Evolutionary conservation across 2,329 filamentous ascomycete genomes (phyloP), one percentile per base, ranked within the genome.

Genomic region (Penicillium olsonii): DNA sequence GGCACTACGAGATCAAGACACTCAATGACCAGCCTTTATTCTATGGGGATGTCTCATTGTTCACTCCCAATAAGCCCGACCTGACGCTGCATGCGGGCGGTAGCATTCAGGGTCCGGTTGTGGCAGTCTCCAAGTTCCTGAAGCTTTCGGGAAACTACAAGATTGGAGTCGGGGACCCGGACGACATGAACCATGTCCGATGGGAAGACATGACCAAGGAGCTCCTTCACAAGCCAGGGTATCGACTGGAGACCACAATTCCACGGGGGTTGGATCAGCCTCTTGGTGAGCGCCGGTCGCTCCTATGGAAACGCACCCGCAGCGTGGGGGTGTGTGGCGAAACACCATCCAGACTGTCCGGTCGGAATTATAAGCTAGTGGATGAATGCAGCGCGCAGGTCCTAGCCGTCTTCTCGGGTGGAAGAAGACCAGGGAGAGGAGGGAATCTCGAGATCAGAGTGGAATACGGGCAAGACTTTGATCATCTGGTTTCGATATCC

Each of bases 241-340:
- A 63, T 35, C 61, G 61, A 1, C 57, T 61, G 22, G 61, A 65
- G 43, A 56, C 59, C 47, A 57, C 50, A 2, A 38, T 60, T 2
- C 45, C 49, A 5, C 10, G 20, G n/a, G 31, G 17, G 29, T 5
- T 22, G 20, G 38, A 15, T 9, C 26, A 8, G 14, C 11, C 12
- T 15, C 40, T 44, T 11, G 45, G 48, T 8, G 46, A 50, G 35
- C 45, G 59, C 18, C 46, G 51, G 22, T 45, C 48, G 18, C 65
- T 64, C 35, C 37, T 60, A 4, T 67, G 65, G 65, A 67, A 67
- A 41, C 55, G 59, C 22, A 67, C 65, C 6, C 61, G 54, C 24
- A 55, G 42, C 15, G 48, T 63, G 12, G 60, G 53, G 3, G 53
- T 65, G 22, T 57, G 55, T 8, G 53, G 49, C 19, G 51, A 54